Conservation (phyloP, 805 yeast genomes). For the Yarrowia alimentaria region DNA sequence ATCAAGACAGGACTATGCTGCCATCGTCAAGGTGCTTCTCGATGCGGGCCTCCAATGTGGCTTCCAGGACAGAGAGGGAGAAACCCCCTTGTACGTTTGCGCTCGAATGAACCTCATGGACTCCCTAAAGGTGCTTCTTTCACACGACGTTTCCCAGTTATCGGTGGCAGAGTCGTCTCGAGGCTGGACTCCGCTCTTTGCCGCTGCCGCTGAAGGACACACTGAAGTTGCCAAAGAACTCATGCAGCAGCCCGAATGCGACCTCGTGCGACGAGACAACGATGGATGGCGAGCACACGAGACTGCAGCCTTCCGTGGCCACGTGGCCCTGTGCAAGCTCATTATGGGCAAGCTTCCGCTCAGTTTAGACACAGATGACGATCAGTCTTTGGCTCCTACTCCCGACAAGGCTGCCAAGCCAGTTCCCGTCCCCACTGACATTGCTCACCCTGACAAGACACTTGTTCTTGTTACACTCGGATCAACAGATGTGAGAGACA, state of each 20-base stretch:
- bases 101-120: slow-evolving; percentile 58
- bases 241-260: slow-evolving; percentile 49
- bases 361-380: slow-evolving; percentile 1
- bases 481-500: slow-evolving; percentile 70
- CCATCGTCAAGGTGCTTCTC: slow-evolving; percentile 54
- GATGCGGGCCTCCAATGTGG: slow-evolving; percentile 59
- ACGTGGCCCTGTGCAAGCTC: slow-evolving; percentile 62
- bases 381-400: background rate
- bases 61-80: slow-evolving; percentile 61
- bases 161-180: slow-evolving; percentile 75
- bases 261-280: slow-evolving; percentile 59
- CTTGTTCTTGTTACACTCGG: slow-evolving; percentile 82
- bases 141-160: slow-evolving; percentile 61
- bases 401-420: slow-evolving; percentile 14
- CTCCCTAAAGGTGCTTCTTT: slow-evolving; percentile 55
- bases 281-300: slow-evolving; percentile 99
- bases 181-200: slow-evolving; percentile 93
- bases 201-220: slow-evolving; percentile 85
- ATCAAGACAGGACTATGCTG: slow-evolving; percentile 37
- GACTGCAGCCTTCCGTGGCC: slow-evolving; percentile 90
- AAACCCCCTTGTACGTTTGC: slow-evolving; percentile 82
- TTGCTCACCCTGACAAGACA: slow-evolving; percentile 58
- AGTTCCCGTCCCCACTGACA: slow-evolving; percentile 75
- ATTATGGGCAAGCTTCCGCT: slow-evolving; percentile 40
- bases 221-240: slow-evolving; percentile 55